Percentiles rank a stretch among this genome's conserved stretches.
These are phyloP conservation scores for Meyerozyma sp. DNA, from an alignment of 1,139 yeast species.

Conservation along the genomic window DNA sequence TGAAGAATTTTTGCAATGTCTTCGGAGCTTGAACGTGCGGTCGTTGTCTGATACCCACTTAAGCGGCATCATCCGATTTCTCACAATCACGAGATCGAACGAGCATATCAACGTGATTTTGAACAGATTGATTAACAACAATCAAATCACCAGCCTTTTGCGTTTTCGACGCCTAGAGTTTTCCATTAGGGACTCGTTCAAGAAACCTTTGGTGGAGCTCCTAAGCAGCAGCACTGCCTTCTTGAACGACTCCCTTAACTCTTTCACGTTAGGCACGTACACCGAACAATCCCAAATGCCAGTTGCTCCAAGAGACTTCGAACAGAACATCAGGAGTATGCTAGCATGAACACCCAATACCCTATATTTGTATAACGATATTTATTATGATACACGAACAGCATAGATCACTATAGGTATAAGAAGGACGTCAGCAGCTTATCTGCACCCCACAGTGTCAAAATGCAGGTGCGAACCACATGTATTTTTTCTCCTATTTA, in stretches of 20 bases:
- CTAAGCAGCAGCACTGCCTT: slow-evolving; percentile 3
- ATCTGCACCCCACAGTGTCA: too few species aligned
- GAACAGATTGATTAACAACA: slow-evolving; percentile 16
- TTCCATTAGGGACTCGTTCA: slow-evolving; percentile 5
- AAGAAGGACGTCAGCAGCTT: not conserved
- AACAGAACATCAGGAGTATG: not conserved
- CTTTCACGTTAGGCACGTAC: not conserved
- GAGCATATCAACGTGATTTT: slow-evolving; percentile 24
- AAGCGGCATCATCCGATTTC: slow-evolving; percentile 20
- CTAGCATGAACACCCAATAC: not conserved
- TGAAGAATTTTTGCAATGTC: slow-evolving; percentile 16
- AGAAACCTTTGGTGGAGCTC: slow-evolving; percentile 2
- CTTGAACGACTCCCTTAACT: slow-evolving; percentile 4
- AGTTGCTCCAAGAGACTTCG: not conserved
- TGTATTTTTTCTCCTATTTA: too few species aligned
- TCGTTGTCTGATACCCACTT: slow-evolving; percentile 21
- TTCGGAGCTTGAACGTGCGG: slow-evolving; percentile 16
- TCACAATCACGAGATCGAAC: slow-evolving; percentile 19
- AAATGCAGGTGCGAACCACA: too few species aligned
- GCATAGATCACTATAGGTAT: not conserved
- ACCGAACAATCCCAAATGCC: not conserved
- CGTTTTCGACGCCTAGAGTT: slow-evolving; percentile 12
- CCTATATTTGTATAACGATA: not conserved
- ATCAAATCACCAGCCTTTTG: slow-evolving; percentile 8
- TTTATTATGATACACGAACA: not conserved